Conservation (phyloP, 106 monocot species). For the Acorus calamus region DNA sequence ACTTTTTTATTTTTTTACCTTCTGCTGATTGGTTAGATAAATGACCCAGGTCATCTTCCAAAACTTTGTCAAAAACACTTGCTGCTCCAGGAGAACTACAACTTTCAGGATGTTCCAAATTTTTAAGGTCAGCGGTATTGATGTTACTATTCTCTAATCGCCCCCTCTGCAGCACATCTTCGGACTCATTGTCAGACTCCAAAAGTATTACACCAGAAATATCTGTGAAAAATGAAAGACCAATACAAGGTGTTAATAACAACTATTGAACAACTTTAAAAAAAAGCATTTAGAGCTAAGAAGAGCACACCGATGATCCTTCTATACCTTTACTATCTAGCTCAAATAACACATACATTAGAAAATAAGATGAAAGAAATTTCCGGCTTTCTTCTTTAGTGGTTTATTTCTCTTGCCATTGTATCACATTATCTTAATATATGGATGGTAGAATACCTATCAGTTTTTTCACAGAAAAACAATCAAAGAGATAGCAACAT, state of each 20-base stretch:
- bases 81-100: neutral
- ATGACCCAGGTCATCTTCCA: neutral
- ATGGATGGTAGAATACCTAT: too few relatives aligned
- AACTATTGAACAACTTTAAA: neutral
- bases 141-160: neutral
- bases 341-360: too few relatives aligned
- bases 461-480: too few relatives aligned
- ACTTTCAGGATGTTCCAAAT: neutral
- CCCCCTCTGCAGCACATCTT: neutral
- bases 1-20: too few relatives aligned
- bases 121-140: neutral
- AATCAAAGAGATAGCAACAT: too few relatives aligned
- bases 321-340: too few relatives aligned
- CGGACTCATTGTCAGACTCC: conserved; percentile 1
- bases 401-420: too few relatives aligned
- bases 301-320: too few relatives aligned
- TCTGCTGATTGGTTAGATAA: neutral
- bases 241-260: neutral
- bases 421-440: too few relatives aligned
- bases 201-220: neutral
- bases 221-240: neutral
- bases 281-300: neutral
- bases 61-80: neutral
- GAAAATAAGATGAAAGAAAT: too few relatives aligned
- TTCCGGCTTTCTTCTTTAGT: too few relatives aligned